Evolutionary conservation across 768 basidiomycete species (phyloP).

Genomic region (Rubroboletus pulcherrimus): DNA sequence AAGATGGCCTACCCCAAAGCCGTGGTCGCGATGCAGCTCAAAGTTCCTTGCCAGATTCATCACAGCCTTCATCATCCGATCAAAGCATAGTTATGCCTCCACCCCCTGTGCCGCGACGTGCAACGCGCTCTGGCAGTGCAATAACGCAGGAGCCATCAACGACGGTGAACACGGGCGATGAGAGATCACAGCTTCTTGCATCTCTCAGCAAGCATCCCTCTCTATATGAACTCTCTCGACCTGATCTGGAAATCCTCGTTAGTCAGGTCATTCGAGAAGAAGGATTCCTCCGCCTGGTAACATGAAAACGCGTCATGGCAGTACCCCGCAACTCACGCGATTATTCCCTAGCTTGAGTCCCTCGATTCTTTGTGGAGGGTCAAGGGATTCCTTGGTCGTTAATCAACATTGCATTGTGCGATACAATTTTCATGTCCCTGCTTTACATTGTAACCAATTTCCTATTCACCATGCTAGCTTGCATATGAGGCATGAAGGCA

Average conservation of each 20-base stretch:
- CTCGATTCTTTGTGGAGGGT: conserved; percentile 52
- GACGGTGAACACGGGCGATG: conserved; percentile 1
- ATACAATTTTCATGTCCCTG: neutral
- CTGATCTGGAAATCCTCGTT: conserved; percentile 54
- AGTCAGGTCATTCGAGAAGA: conserved; percentile 67
- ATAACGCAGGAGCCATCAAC: conserved; percentile 5
- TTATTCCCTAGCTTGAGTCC: conserved; percentile 44
- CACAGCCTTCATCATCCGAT: conserved; percentile 30
- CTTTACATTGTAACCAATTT: neutral
- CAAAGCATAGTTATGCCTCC: conserved; percentile 28
- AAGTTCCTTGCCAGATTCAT: conserved; percentile 31
- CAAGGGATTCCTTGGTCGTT: conserved; percentile 36
- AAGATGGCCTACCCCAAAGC: neutral
- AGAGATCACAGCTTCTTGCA: conserved; percentile 28
- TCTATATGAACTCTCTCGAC: conserved; percentile 51
- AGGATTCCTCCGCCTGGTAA: conserved; percentile 72
- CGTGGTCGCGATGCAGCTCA: conserved; percentile 5
- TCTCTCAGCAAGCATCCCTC: conserved; percentile 43
- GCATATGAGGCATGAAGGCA: neutral
- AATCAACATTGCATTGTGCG: neutral
- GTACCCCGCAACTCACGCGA: conserved; percentile 10
- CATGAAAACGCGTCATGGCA: conserved; percentile 13
- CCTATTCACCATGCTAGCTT: neutral
- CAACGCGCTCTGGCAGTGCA: conserved; percentile 3
- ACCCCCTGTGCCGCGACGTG: conserved; percentile 26